Evolutionary conservation across 1,284 basidiomycete species (phyloP).

Genomic region (Prillingera fragicola): DNA sequence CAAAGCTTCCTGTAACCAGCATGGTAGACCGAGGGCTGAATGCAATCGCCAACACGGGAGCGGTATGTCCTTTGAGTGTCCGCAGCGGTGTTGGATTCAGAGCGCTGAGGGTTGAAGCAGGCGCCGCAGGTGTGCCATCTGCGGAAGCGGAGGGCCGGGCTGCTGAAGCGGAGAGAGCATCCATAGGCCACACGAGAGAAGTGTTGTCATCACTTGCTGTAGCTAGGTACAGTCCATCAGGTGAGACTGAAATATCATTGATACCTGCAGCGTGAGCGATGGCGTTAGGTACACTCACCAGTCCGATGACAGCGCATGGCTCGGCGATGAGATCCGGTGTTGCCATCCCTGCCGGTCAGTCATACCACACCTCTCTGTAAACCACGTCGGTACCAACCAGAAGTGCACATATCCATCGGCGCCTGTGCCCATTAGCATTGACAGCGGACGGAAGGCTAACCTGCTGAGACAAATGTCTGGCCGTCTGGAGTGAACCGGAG

Average conservation of each 20-base stretch:
- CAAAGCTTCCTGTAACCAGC: constrained; percentile 84
- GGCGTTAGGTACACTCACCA: no score
- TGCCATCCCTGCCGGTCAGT: constrained; percentile 28
- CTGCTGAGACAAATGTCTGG: constrained; percentile 44
- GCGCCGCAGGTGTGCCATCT: no score
- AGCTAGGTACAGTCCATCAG: constrained; percentile 71
- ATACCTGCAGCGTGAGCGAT: no score
- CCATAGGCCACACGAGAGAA: constrained; percentile 8
- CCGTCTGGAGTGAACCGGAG: constrained; percentile 51
- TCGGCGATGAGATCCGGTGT: constrained; percentile 27
- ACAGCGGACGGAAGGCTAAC: constrained; percentile 22
- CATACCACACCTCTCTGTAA: not conserved
- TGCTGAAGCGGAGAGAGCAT: constrained; percentile 4
- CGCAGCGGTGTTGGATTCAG: constrained; percentile 42
- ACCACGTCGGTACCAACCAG: constrained; percentile 20
- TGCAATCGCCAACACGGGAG: constrained; percentile 86
- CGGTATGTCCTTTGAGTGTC: constrained; percentile 75
- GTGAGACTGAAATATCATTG: constrained; percentile 81
- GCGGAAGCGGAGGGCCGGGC: not conserved
- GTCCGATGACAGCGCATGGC: constrained; percentile 27
- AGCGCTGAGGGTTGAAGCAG: no score
- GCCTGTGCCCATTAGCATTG: constrained; percentile 12
- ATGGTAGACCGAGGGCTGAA: constrained; percentile 85
- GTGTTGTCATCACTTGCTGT: constrained; percentile 76
- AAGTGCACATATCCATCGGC: constrained; percentile 47